A percentile compares a stretch with the other conserved stretches of the same genome.
These are phyloP conservation scores for Salix koriyanagi DNA, from an alignment of 345 rosid species.

Conservation along the genomic window DNA sequence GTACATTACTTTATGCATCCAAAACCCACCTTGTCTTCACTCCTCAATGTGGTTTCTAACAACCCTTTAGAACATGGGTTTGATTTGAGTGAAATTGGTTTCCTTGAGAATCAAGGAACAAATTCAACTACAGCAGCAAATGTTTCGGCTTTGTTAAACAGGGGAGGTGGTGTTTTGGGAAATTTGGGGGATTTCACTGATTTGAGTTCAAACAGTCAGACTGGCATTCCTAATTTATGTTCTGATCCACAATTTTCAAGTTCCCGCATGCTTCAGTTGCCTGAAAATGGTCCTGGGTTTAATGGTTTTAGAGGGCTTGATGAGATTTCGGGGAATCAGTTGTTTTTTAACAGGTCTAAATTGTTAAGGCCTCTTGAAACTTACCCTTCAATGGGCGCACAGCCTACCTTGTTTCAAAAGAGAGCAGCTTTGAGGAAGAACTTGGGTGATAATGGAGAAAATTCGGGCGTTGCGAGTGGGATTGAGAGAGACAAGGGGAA, in stretches of 20 bases:
- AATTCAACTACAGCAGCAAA: conserved; percentile 8
- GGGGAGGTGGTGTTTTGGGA: conserved; percentile 32
- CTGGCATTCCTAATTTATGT: conserved; percentile 27
- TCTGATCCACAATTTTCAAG: conserved; percentile 29
- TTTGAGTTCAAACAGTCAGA: conserved; percentile 32
- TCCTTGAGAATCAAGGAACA: conserved; percentile 46
- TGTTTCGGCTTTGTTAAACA: conserved; percentile 27
- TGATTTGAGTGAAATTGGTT: conserved; percentile 50
- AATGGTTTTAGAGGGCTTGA: conserved; percentile 40
- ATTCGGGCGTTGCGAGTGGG: conserved; percentile 28
- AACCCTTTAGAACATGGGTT: conserved; percentile 46
- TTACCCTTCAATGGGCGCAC: conserved; percentile 52
- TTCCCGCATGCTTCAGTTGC: conserved; percentile 28
- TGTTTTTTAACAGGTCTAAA: conserved; percentile 47
- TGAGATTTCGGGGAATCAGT: conserved; percentile 32
- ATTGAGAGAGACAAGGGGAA: conserved; percentile 40
- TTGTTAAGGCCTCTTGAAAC: conserved; percentile 46
- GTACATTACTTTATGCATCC: conserved; percentile 48
- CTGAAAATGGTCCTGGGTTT: conserved; percentile 32
- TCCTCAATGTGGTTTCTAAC: conserved; percentile 42
- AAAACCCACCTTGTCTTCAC: conserved; percentile 34
- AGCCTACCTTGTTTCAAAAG: conserved; percentile 57
- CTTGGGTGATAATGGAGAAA: conserved; percentile 28
- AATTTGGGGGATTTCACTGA: conserved; percentile 36
- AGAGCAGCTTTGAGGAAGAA: conserved; percentile 56